Evolutionary conservation across 1,284 basidiomycete genomes (phyloP).

Genomic region (Mycosarcoma maydis): DNA sequence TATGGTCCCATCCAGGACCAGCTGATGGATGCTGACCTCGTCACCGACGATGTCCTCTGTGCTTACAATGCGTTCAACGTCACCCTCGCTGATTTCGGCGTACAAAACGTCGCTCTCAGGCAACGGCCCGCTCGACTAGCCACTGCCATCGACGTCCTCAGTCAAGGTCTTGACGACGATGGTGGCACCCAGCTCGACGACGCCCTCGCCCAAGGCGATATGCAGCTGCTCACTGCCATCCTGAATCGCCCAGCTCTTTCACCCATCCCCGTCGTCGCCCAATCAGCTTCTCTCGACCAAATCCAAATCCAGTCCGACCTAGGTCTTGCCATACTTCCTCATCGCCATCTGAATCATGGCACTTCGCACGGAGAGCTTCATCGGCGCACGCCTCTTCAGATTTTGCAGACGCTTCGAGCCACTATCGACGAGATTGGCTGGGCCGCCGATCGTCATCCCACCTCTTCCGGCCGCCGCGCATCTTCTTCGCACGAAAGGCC

Average conservation of each 20-base stretch:
- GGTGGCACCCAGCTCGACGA: constrained; percentile 23
- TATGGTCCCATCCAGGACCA: constrained; percentile 38
- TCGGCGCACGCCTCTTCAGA: constrained; percentile 39
- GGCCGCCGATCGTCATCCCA: constrained; percentile 18
- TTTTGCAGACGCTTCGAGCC: constrained; percentile 32
- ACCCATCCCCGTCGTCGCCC: background rate
- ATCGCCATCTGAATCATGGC: background rate
- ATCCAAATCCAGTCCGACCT: constrained; percentile 8
- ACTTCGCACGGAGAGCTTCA: constrained; percentile 1
- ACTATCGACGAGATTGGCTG: constrained; percentile 35
- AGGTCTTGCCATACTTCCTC: constrained; percentile 1
- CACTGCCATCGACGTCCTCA: constrained; percentile 14
- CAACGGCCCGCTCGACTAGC: constrained; percentile 18
- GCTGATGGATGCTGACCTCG: constrained; percentile 25
- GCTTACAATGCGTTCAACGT: constrained; percentile 24
- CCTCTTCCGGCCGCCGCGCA: constrained; percentile 2
- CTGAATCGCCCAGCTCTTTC: background rate
- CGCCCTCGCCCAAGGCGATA: constrained; percentile 12
- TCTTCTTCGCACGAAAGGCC: constrained; percentile 9
- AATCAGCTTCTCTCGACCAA: background rate
- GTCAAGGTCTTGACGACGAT: constrained; percentile 21
- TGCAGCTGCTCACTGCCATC: constrained; percentile 1
- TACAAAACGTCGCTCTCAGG: constrained; percentile 16
- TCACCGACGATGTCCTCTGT: constrained; percentile 24
- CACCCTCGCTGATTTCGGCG: constrained; percentile 26